Percentiles rank a stretch among this genome's conserved stretches.
These are phyloP conservation scores for Jasminum sambac DNA, from an alignment of 257 asterid species.

Conservation along the genomic window DNA sequence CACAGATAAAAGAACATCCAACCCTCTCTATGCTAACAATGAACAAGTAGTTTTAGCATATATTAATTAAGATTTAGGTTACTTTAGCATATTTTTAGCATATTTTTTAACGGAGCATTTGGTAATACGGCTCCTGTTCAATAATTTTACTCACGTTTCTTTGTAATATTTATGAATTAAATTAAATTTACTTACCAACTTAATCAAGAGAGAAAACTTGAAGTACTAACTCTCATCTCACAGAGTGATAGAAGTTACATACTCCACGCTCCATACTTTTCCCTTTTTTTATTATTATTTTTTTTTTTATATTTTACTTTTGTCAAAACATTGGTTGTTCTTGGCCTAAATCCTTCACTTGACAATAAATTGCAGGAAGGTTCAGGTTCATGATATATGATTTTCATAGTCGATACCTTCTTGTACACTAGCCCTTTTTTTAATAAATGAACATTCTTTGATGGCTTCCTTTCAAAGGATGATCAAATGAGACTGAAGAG, in stretches of 20 bases:
- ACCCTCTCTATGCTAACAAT: not conserved
- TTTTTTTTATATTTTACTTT: not conserved
- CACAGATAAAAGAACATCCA: not conserved
- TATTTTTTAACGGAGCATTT: not conserved
- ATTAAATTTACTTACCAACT: too few relatives aligned
- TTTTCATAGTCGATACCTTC: not conserved
- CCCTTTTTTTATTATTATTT: too few relatives aligned
- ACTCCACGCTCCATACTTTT: not conserved
- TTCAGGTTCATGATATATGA: not conserved
- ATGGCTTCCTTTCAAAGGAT: slow-evolving; percentile 11
- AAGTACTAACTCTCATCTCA: not conserved
- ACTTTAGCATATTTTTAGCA: too few relatives aligned
- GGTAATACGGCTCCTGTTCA: not conserved
- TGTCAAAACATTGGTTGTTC: not conserved
- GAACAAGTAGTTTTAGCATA: not conserved
- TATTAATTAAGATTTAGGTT: not conserved
- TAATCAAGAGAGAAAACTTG: not conserved
- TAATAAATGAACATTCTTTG: slow-evolving; percentile 7
- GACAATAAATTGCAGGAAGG: not conserved
- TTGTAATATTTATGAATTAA: not conserved
- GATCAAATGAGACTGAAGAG: not conserved
- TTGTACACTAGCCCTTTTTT: not conserved
- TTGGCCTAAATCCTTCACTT: not conserved
- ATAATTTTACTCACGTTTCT: not conserved
- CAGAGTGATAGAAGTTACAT: not conserved